Evolutionary conservation across 2,329 filamentous ascomycete species (phyloP), one percentile per base, ranked within the genome.

Genomic region (Trichophyton rubrum): DNA sequence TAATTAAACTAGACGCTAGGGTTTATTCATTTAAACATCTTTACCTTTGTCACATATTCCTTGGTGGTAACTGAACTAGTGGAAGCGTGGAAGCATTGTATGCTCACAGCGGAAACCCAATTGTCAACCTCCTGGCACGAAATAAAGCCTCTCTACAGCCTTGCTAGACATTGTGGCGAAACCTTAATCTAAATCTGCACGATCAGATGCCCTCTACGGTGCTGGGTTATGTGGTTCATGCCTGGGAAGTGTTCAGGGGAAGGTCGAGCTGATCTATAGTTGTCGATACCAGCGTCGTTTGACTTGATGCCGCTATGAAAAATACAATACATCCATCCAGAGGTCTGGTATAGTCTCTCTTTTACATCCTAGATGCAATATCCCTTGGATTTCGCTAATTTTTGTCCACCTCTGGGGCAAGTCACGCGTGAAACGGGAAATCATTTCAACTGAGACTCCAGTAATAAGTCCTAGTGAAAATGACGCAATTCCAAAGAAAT

Each of bases 11-110:
- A 7, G 6, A 7, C 1, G 6, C 27, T 1, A 6, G 27, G 4
- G 22, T 17, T 13, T 56, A 30, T 13, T 8, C 22, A 17, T 24
- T 56, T 11, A 15, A 30, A 38, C 8, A 9, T 47, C 2, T 24
- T 9, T 24, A 9, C 24, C 9, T 7, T 9, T 47, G 13, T 15
- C 2, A 4, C 9, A 17, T 47, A 3, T 11, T 47, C 22, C 20
- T 22, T 6, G 24, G 38, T 56, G 56, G 56, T 60, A 8, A 60
- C 20, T 6, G 15, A 22, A 17, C 3, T 64, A 76, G 82, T 85
- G 58, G 84, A 86, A 70, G 81, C 83, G 82, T 85, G 58, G 84
- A 86, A 70, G 81, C 83, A 1, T 74, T 86, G 1, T 86, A 86
- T 66, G 81, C 84, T 9, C 77, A 75, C 30, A 84, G 84, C 67